phyloP scores from a whole-genome alignment of 2,329 filamentous ascomycete species.

The Xylariaceae sp. region DNA sequence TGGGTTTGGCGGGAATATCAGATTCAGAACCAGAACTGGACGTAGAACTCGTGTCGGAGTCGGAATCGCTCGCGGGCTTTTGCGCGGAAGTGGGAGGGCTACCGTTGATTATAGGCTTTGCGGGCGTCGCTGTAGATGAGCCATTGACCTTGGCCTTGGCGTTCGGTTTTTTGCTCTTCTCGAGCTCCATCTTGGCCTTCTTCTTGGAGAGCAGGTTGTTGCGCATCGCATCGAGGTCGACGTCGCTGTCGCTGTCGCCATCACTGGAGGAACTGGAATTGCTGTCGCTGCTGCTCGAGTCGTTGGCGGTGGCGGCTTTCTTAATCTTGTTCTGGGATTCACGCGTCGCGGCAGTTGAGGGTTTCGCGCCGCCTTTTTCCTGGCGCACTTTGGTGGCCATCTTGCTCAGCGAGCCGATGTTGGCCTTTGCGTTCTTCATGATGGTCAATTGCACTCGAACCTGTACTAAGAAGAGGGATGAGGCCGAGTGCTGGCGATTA shows the following conservation, averaged over 20 bases:
- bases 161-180: slow-evolving; percentile 30
- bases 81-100: slow-evolving; percentile 18
- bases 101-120: slow-evolving; percentile 19
- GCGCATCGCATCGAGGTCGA: slow-evolving; percentile 27
- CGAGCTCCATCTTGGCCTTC: too few species aligned
- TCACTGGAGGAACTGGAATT: slow-evolving; percentile 27
- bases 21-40: slow-evolving; percentile 16
- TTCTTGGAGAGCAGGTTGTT: slow-evolving; percentile 31
- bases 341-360: slow-evolving; percentile 13
- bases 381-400: slow-evolving; percentile 25
- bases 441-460: slow-evolving; percentile 7
- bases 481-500: background rate
- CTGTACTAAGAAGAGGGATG: too few species aligned
- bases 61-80: slow-evolving; percentile 21
- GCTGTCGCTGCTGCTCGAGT: slow-evolving; percentile 25
- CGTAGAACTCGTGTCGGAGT: slow-evolving; percentile 17
- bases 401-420: slow-evolving; percentile 19
- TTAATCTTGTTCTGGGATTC: slow-evolving; percentile 17
- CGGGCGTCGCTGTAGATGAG: slow-evolving; percentile 12
- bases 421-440: slow-evolving; percentile 16
- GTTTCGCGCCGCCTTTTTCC: slow-evolving; percentile 19
- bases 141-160: slow-evolving; percentile 21
- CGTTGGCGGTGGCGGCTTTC: slow-evolving; percentile 15
- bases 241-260: slow-evolving; percentile 30
- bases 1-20: slow-evolving; percentile 6